A percentile compares a stretch with the other conserved stretches of the same genome.
phyloP scores from a whole-genome alignment of 2,329 filamentous ascomycete species.

The Neonectria hederae region DNA sequence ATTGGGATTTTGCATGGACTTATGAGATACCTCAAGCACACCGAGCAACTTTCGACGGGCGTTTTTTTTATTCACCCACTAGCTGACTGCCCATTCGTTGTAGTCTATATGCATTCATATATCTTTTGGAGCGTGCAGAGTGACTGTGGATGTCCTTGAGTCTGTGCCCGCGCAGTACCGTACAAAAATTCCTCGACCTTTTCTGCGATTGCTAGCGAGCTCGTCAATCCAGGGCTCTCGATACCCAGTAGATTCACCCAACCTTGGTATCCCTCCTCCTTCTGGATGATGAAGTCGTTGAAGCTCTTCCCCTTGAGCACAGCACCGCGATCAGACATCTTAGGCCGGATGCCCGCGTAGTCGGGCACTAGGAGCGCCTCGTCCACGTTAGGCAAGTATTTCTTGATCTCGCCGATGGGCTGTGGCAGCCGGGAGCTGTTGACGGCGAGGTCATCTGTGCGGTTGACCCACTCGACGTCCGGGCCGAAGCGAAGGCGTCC shows the following conservation, averaged over 20 bases:
- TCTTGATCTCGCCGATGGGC: conserved; percentile 78
- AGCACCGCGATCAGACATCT: conserved; percentile 70
- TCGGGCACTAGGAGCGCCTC: conserved; percentile 74
- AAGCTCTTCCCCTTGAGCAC: conserved; percentile 75
- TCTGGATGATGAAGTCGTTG: conserved; percentile 82
- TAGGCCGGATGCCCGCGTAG: conserved; percentile 92
- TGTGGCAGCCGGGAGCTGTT: conserved; percentile 69
- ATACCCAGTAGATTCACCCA: conserved; percentile 94
- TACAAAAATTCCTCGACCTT: conserved; percentile 69
- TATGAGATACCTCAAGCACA: conserved; percentile 32
- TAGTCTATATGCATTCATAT: conserved; percentile 16
- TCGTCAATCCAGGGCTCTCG: conserved; percentile 92
- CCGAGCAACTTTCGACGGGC: conserved; percentile 18
- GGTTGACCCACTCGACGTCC: conserved; percentile 91
- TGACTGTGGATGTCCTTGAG: background rate
- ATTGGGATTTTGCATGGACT: conserved; percentile 34
- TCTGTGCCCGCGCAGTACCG: conserved; percentile 31
- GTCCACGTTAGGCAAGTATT: conserved; percentile 81
- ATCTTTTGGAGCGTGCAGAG: background rate
- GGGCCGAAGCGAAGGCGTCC: conserved; percentile 91
- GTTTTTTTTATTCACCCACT: conserved; percentile 22
- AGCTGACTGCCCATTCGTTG: conserved; percentile 21
- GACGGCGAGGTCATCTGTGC: conserved; percentile 74
- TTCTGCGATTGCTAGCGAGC: conserved; percentile 84
- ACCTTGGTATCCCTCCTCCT: conserved; percentile 79